These are phyloP conservation scores for Talaromyces marneffei DNA, from an alignment of 2,329 filamentous ascomycete species.

Conservation along the genomic window DNA sequence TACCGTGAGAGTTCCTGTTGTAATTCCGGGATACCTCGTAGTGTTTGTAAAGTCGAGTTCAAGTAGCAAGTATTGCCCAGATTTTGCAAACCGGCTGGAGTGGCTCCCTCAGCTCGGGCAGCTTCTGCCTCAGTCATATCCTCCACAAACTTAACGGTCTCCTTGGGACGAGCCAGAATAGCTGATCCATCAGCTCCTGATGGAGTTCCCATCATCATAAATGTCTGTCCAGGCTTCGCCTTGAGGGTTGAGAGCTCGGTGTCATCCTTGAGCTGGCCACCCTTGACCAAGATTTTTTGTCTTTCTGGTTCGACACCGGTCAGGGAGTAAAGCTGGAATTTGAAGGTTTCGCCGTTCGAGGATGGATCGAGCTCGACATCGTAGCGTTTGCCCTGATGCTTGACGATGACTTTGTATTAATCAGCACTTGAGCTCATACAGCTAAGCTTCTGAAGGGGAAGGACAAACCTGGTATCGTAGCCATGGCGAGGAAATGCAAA, in stretches of 20 bases:
- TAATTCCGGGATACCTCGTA: conserved; percentile 84
- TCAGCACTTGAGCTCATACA: conserved; percentile 16
- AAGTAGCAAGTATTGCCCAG: conserved; percentile 98
- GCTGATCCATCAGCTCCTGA: conserved; percentile 55
- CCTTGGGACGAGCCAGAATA: conserved; percentile 65
- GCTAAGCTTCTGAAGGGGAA: not conserved
- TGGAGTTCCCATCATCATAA: conserved; percentile 97
- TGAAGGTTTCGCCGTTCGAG: conserved; percentile 85
- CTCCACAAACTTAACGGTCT: conserved; percentile 82
- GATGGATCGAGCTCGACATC: conserved; percentile 84
- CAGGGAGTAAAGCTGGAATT: conserved; percentile 89
- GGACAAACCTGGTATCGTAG: conserved; percentile 48
- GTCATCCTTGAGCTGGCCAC: conserved; percentile 92
- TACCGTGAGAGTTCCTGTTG: conserved; percentile 70
- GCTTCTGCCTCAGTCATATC: conserved; percentile 96
- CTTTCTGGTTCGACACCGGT: conserved; percentile 94
- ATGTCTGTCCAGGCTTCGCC: conserved; percentile 75
- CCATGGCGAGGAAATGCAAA: conserved; percentile 39
- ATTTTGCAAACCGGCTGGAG: conserved; percentile 81
- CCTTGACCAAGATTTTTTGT: conserved; percentile 93
- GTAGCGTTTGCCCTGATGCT: conserved; percentile 92
- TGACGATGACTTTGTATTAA: conserved; percentile 66
- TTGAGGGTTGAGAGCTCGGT: conserved; percentile 76
- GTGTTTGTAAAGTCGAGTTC: conserved; percentile 91
- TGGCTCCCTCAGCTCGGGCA: conserved; percentile 75